Evolutionary conservation across 2,329 filamentous ascomycete genomes (phyloP), one percentile per base, ranked within the genome.

Genomic region (Penicillium sp.): DNA sequence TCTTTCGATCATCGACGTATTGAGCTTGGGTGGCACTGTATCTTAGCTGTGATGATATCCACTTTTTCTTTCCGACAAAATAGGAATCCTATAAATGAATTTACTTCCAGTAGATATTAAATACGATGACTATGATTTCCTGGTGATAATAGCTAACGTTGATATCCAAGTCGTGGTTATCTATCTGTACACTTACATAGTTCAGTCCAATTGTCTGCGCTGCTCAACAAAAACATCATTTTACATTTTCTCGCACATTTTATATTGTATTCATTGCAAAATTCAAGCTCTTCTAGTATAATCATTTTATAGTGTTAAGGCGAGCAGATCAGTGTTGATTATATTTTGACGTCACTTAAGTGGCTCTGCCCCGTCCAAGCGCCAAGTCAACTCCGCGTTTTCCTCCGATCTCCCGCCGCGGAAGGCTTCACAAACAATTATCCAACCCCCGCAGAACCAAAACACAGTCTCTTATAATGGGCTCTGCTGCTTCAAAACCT

Each of bases 401-500:
- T 56, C 52, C 57, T 53, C 60, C 56, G 50, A 63, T 45, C 58
- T 65, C 55, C 39, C 60, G 57, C 55, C 54, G 57, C 59, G 57
- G 57, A 56, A 65, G 64, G 54, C 55, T 52, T 56, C 50, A 39
- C 11, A 31, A 45, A 29, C 29, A 43, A 43, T 50, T 35, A 16
- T 39, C 21, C 33, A 16, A 29, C 26, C n/a, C 50, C 33, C 21
- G 52, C 24, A 33, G n/a, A 22, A 53, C n/a, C 43, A 37, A 33
- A 53, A 24, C 46, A 52, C 21, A 45, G 19, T 10, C 16, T n/a
- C 8, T 52, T 16, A 3, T 31, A 29, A 86, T 87, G 84, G 84
- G 84, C n/a, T 78, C 81, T 2, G 80, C 81, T n/a, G 75, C 79
- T 43, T 87, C 84, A 7, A 87, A 86, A 74, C 79, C 79, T 37